Base-by-base conservation (phyloP, 495 filamentous ascomycete genomes). In the Neurospora cerealis region DNA sequence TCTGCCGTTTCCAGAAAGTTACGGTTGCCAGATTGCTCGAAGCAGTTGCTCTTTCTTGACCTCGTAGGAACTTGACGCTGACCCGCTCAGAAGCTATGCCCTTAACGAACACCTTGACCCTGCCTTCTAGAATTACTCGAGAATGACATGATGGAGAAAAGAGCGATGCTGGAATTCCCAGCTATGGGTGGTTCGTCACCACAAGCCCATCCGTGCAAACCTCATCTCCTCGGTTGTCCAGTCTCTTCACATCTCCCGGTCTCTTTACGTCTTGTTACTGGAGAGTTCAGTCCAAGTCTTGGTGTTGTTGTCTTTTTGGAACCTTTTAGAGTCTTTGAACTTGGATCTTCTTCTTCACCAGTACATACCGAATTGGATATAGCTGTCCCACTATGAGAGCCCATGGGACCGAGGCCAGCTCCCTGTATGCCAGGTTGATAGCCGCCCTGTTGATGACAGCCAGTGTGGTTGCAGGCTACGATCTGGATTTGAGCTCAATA, bases 401-500 rank as follows among this genome's bases (percentile, higher is more conserved):
- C 48, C 9, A 71, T 69, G 34, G 71, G 71, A n/a, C 36, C 48
- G 60, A 71, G 38, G 69, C 60, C 39, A 4, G 39, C 15, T 38
- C 42, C 28, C 48, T 24, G 6, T 73, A 8, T 19, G 34, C 71
- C 24, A 42, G 36, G 41, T 41, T 73, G 19, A 71, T 72, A 40
- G 69, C 72, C 34, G 69, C 48, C 38, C 34, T 79, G 54, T 38
- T 79, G 41, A 54, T 44, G 13, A 41, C 41, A 4, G 34, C 62
- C 28, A 76, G 73, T 71, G 39, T 79, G 37, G 37, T 70, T 24
- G 39, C 38, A 8, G 77, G 80, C 17, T 82, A 82, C 62, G 74
- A n/a, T 42, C 74, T 82, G 15, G 76, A 82, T 38, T 34, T 81
- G 62, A 70, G 72, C 46, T 82, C 81, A n/a, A 72, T 73, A 28